Percentiles rank a stretch among this genome's conserved stretches.
These are phyloP conservation scores for Ogataea angusta DNA, from an alignment of 805 yeast genomes.

Conservation along the genomic window DNA sequence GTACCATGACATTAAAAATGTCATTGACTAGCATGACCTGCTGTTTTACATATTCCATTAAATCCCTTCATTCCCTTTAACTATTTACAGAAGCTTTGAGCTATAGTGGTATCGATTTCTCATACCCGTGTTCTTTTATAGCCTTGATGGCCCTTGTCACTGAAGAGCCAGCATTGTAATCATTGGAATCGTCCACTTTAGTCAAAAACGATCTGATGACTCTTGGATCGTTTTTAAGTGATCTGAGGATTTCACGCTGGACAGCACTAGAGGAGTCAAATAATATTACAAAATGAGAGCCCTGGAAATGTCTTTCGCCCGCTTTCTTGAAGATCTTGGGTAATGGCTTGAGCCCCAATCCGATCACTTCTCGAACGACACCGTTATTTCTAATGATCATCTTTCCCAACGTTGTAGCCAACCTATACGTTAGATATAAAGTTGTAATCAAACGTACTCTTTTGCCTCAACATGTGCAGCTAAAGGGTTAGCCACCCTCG, in stretches of 20 bases:
- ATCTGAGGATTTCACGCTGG: conserved; percentile 78
- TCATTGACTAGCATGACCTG: conserved; percentile 15
- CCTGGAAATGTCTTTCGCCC: conserved; percentile 87
- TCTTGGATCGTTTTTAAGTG: conserved; percentile 85
- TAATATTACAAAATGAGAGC: conserved; percentile 79
- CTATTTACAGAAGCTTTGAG: conserved; percentile 1
- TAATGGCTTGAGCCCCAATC: conserved; percentile 72
- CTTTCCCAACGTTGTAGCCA: conserved; percentile 65
- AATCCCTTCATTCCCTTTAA: conserved; percentile 1
- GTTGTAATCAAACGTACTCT: conserved; percentile 34
- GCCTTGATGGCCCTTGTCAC: conserved; percentile 42
- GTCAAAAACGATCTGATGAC: conserved; percentile 75
- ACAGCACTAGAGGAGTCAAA: conserved; percentile 86
- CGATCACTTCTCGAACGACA: conserved; percentile 78
- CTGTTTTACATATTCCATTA: background rate
- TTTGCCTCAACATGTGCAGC: conserved; percentile 58
- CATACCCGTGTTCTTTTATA: conserved; percentile 21
- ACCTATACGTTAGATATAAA: conserved; percentile 9
- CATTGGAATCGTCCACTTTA: conserved; percentile 53
- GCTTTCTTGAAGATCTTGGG: conserved; percentile 82
- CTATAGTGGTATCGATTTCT: conserved; percentile 12
- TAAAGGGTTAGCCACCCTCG: conserved; percentile 67
- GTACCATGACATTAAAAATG: conserved; percentile 19
- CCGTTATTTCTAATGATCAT: conserved; percentile 87
- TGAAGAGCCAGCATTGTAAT: conserved; percentile 56